phyloP scores from a whole-genome alignment of 2,329 filamentous ascomycete genomes.

The Ophiocordyceps sinensis region DNA sequence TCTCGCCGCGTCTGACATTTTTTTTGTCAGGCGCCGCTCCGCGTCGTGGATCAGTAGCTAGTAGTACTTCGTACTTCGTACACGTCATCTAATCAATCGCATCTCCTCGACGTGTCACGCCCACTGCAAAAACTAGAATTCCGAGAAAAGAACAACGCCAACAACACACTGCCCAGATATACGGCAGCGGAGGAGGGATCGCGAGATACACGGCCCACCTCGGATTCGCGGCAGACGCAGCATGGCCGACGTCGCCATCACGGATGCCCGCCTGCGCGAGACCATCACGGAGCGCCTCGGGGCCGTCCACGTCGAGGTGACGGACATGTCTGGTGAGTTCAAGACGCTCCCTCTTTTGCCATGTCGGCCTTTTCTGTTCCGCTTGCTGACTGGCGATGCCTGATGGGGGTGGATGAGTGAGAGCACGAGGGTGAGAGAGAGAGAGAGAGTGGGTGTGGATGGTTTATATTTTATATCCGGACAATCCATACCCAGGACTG shows the following conservation, averaged over 20 bases:
- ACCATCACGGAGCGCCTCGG: slow-evolving; percentile 57
- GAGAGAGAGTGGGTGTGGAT: neutral
- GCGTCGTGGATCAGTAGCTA: no score
- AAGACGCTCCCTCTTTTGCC: neutral
- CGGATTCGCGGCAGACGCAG: no score
- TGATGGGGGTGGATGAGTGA: neutral
- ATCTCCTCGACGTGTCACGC: slow-evolving; percentile 6
- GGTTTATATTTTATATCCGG: neutral
- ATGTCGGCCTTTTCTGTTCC: neutral
- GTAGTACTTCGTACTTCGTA: no score
- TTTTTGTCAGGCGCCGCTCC: no score
- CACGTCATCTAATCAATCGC: slow-evolving; percentile 28
- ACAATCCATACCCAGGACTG: neutral
- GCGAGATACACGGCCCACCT: no score
- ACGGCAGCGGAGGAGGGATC: no score
- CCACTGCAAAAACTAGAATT: no score
- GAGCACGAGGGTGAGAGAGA: neutral
- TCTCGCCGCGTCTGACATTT: no score
- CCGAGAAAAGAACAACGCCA: no score
- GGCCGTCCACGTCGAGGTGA: slow-evolving; percentile 71
- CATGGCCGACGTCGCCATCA: slow-evolving; percentile 52
- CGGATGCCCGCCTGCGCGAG: slow-evolving; percentile 53
- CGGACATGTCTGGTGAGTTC: slow-evolving; percentile 73
- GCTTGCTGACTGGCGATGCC: neutral
- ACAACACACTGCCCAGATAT: no score